Base-by-base conservation (phyloP, 73 alveolate species). In the Paramecium biaurelia region DNA sequence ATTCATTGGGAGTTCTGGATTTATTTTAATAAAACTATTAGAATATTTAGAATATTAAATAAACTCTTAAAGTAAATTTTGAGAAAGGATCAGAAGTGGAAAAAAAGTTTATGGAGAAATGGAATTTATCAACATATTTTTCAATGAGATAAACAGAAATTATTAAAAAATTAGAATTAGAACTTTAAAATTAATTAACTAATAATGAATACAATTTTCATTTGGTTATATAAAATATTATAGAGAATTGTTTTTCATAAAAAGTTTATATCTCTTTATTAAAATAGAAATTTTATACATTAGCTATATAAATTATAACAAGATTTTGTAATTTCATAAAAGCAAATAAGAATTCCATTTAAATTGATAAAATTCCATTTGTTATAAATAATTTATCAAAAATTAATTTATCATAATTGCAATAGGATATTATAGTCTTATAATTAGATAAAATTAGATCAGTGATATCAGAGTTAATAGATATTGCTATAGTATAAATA, bases 111-210 rank as follows among this genome's bases (percentile, higher is more conserved):
- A 21, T 79, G 30, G 90, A 79, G 12, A 79, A 79, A 79, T 79
- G 90, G 90, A 79, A 79, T 79, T 79, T 79, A 79, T 18, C 8
- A 23, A 79, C 90, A 30, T 79, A 79, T 45, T 79, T 79, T 24
- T 34, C 41, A 2, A 41, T 79, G 72, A 79, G 90, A 45, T 79
- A 79, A 79, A 30, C 90, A 23, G 70, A 79, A 47, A 79, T 79
- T 24, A 79, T 79, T 11, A 79, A 43, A 47, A 43, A 43, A 41
- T 79, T 79, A 21, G 90, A 79, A 79, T 43, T 1, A 9, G 45
- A 79, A 79, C 18, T 79, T 8, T 72, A 34, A 79, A 45, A 10
- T 79, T 42, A 21, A 79, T 45, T 24, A 24, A 30, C 47, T n/a
- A 63, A 79, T 79, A 24, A 37, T 37, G 56, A 21, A 28, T 41